Evolutionary conservation across 352 stramenopile species (phyloP).

Genomic region (Globisporangium uncinulatum): DNA sequence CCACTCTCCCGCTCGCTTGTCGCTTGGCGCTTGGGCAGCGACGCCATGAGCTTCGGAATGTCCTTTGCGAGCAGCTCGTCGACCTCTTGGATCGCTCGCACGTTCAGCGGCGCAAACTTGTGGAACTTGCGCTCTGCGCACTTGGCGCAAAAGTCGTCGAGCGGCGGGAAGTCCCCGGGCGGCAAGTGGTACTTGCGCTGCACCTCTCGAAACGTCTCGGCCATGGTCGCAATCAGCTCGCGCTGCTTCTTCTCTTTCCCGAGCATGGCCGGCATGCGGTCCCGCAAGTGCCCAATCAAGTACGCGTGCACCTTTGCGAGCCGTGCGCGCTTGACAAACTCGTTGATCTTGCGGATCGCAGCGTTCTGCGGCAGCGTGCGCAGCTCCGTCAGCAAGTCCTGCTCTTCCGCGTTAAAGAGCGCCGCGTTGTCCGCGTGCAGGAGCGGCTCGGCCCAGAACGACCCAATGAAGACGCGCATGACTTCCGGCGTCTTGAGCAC

Average conservation of each 20-base stretch:
- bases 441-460: constrained; percentile 94
- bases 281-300: constrained; percentile 94
- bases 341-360: constrained; percentile 91
- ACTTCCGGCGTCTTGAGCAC: constrained; percentile 98
- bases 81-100: constrained; percentile 95
- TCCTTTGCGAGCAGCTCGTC: constrained; percentile 97
- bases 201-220: constrained; percentile 95
- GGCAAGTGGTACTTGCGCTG: constrained; percentile 97
- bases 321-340: constrained; percentile 94
- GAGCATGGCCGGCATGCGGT: constrained; percentile 96
- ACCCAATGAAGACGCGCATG: constrained; percentile 96
- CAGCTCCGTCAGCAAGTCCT: constrained; percentile 97
- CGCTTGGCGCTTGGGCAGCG: constrained; percentile 50
- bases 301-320: constrained; percentile 97
- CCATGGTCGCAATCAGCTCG: constrained; percentile 93
- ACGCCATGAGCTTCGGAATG: constrained; percentile 92
- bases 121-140: constrained; percentile 86
- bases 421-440: constrained; percentile 86
- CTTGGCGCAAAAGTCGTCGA: constrained; percentile 85
- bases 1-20: not conserved
- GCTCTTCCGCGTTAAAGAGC: constrained; percentile 96
- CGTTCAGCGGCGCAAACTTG: constrained; percentile 91
- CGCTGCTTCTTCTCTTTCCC: constrained; percentile 97
- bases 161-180: constrained; percentile 92
- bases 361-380: constrained; percentile 94